Conservation (phyloP, 139 green algal species). For the Closterium sp. region DNA sequence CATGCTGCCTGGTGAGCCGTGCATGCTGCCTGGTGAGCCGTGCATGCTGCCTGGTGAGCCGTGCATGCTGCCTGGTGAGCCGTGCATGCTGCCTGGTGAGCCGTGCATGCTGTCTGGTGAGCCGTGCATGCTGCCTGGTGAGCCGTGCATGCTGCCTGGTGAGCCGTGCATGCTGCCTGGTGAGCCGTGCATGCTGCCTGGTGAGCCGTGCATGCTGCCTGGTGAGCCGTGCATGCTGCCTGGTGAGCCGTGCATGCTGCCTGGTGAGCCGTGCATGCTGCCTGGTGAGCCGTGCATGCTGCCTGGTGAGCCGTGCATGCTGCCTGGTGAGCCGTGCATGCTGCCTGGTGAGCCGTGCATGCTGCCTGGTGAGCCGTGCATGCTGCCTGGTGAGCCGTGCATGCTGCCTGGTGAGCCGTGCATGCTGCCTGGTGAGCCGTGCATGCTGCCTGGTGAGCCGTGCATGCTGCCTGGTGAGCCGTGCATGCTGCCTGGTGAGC, state of each 20-base stretch:
- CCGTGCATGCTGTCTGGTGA: not conserved
- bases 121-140: not conserved
- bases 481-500: slow-evolving; percentile 74
- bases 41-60: not conserved
- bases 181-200: not conserved
- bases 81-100: no score
- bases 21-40: not conserved
- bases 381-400: no score
- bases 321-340: slow-evolving; percentile 65
- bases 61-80: slow-evolving; percentile 74
- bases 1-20: no score
- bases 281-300: not conserved
- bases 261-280: no score
- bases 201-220: not conserved
- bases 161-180: slow-evolving; percentile 11
- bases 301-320: no score
- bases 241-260: slow-evolving; percentile 57
- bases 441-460: not conserved
- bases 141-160: no score
- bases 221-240: no score
- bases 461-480: not conserved
- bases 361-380: not conserved
- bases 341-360: no score
- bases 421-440: no score
- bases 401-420: slow-evolving; percentile 68